Base-by-base conservation (phyloP, 2,329 filamentous ascomycete genomes). In the Aspergillus versicolor region DNA sequence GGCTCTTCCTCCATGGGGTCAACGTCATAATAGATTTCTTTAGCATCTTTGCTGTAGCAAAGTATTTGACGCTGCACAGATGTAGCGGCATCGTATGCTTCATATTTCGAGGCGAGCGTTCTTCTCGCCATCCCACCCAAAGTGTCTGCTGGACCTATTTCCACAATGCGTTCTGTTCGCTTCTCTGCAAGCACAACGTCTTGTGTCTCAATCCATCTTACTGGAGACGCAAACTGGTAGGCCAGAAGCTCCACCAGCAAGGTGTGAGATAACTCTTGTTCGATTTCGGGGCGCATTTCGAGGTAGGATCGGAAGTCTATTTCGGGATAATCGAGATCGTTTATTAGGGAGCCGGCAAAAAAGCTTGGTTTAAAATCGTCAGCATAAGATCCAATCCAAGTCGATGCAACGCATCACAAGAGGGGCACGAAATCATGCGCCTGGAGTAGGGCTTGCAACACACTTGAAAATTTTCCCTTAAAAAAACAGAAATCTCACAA, bases 191-290 rank as follows among this genome's bases (percentile, higher is more conserved):
- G 89, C 72, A 99, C 94, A 69, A 99, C 94, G 93, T 99, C 94
- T 80, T 99, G 94, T 54, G 94, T 99, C 81, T 99, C 94, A 78
- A 99, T 99, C 94, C 94, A 99, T 87, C 94, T 88, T 69, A 99
- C 94, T 50, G 94, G 94, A 54, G 93, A 97, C 70, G 94, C 94
- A 77, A 99, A 99, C 76, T 99, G 94, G 79, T 97, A 99, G 82
- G 94, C 94, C 67, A 99, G 87, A 64, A 99, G 90, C 87, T 99
- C 94, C 65, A 99, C 91, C 74, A 99, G 90, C 79, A 99, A 86
- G 67, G 93, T 97, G 79, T 99, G 93, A 73, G 94, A 90, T 77
- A 99, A 90, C 83, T 99, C 94, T 81, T 99, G 94, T 87, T 99
- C 93, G 78, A 97, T 84, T 86, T 99, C 94, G 77, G 94, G 94